Conservation (phyloP, 352 stramenopile genomes). For the Pythium chondricola region DNA sequence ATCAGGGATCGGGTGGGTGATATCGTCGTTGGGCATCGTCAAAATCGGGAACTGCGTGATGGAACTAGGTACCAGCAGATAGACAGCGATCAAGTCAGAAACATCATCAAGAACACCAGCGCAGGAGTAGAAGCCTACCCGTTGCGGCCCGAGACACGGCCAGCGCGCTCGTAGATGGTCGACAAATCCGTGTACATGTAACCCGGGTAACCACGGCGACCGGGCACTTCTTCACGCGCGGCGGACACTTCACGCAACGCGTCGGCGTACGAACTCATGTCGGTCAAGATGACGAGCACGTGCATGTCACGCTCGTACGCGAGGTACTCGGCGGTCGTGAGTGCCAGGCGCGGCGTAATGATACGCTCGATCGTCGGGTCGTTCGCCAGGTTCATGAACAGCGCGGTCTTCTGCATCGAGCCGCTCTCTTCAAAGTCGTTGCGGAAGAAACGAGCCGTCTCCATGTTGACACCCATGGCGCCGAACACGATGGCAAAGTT, state of each 20-base stretch:
- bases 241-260: constrained; percentile 95
- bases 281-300: constrained; percentile 98
- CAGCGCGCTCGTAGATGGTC: constrained; percentile 98
- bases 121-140: constrained; percentile 33
- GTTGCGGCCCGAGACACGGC: constrained; percentile 96
- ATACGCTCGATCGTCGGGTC: constrained; percentile 99
- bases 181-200: constrained; percentile 99
- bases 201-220: constrained; percentile 97
- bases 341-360: constrained; percentile 97
- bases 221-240: constrained; percentile 94
- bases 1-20: constrained; percentile 99
- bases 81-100: background rate
- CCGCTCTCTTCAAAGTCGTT: constrained; percentile 97
- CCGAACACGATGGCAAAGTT: constrained; percentile 99
- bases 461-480: constrained; percentile 99
- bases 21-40: constrained; percentile 99
- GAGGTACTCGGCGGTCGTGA: constrained; percentile 99
- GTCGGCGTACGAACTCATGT: constrained; percentile 99
- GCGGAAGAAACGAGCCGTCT: constrained; percentile 95
- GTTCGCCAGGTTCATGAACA: constrained; percentile 99
- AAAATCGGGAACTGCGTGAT: constrained; percentile 99
- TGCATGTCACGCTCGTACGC: constrained; percentile 99
- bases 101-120: background rate
- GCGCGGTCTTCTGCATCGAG: constrained; percentile 97
- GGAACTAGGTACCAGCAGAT: constrained; percentile 35